phyloP scores from a whole-genome alignment of 2,329 filamentous ascomycete genomes.

The Acrocalymma vagum region DNA sequence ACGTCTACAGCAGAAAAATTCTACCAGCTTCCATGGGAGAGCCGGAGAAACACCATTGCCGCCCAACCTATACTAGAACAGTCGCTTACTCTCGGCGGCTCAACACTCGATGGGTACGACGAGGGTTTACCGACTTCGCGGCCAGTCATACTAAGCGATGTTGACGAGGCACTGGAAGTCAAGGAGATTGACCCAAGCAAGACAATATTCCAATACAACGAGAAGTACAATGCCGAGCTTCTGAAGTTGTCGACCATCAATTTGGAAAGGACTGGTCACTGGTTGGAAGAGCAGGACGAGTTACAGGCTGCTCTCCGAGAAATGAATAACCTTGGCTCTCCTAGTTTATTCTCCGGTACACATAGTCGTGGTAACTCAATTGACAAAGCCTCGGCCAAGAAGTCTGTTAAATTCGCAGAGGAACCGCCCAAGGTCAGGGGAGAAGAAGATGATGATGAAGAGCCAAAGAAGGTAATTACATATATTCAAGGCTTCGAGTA shows the following conservation, averaged over 20 bases:
- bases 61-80: slow-evolving; percentile 23
- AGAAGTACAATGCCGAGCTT: slow-evolving; percentile 78
- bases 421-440: slow-evolving; percentile 33
- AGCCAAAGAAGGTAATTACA: slow-evolving; percentile 68
- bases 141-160: slow-evolving; percentile 36
- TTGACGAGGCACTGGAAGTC: slow-evolving; percentile 54
- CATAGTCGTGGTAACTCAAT: slow-evolving; percentile 46
- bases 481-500: slow-evolving; percentile 90
- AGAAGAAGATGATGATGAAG: slow-evolving; percentile 33
- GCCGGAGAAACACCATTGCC: slow-evolving; percentile 34
- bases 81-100: slow-evolving; percentile 37
- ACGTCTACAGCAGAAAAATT: slow-evolving; percentile 93
- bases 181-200: slow-evolving; percentile 69
- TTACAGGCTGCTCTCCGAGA: slow-evolving; percentile 74
- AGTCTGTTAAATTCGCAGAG: slow-evolving; percentile 77
- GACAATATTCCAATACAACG: slow-evolving; percentile 75
- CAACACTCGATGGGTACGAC: slow-evolving; percentile 43
- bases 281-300: slow-evolving; percentile 82
- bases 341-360: slow-evolving; percentile 37
- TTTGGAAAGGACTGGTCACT: slow-evolving; percentile 83
- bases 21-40: slow-evolving; percentile 81
- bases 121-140: slow-evolving; percentile 41
- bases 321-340: slow-evolving; percentile 58
- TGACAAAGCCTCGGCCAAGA: slow-evolving; percentile 63
- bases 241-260: slow-evolving; percentile 75